Evolutionary conservation across 2,329 filamentous ascomycete genomes (phyloP), one percentile per base, ranked within the genome.

Genomic region (Tricladium varicosporioides): DNA sequence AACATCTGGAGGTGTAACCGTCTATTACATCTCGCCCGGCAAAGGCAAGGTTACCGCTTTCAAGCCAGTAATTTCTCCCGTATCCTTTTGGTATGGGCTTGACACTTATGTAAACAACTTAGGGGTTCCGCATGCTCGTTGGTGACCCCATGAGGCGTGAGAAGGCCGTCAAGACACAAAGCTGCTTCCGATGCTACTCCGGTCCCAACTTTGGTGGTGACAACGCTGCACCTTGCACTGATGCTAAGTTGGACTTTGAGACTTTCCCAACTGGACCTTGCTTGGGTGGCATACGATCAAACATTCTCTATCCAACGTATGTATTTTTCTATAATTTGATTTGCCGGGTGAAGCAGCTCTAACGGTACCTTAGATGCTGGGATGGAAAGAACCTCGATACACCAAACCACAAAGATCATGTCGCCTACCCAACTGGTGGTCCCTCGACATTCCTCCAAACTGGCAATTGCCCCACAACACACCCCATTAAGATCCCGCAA

Each of bases 241-340:
- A 83, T 62, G 73, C 78, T 18, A 68, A 70, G 68, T 13, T 62
- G 31, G 78, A 84, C 54, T 79, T 74, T 4, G 72, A 73, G 13
- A 71, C 73, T 13, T 76, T 88, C 36, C 84, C 83, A 1, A 75
- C 75, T 58, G 74, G 75, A 57, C 78, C 78, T 56, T 86, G 84
- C 66, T 73, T 75, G 5, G 70, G 76, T 32, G 76, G 81, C 43
- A 73, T 78, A 15, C 76, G 81, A 43, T 74, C 78, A 5, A 78
- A 84, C 63, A 72, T 84, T 18, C 78, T 77, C 63, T 84, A 84
- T 69, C 83, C 81, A 1, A 63, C 61, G 59, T 61, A 46, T 18
- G 2, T 18, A 1, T 19, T 40, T 19, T 11, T 5, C 48, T 2
- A 10, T 16, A 10, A 14, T 33, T 5, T 16, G 8, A 1, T 18